Evolutionary conservation across 1,284 basidiomycete species (phyloP), one percentile per base, ranked within the genome.

Genomic region (Acaromyces ingoldii): DNA sequence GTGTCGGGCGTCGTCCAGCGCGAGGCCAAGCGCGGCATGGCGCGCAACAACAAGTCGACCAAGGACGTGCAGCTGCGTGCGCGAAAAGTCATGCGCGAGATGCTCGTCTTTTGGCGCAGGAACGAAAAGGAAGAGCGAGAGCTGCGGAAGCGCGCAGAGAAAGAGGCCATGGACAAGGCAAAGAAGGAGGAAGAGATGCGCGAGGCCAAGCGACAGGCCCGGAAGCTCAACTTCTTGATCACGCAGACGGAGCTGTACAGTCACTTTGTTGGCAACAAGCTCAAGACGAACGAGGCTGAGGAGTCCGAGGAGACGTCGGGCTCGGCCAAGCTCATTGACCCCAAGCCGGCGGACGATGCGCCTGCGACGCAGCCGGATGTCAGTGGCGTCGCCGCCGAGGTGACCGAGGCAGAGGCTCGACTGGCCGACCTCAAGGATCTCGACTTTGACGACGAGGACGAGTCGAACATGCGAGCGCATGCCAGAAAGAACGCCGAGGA

Each of bases 181-280:
- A 91, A 88, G 77, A 80, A 91, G 37, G 95, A 98, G 76, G 95
- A 98, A 77, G 95, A 98, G 79, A 89, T 87, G 75, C 84, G 95
- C 45, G 95, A 99, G 78, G 87, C 89, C 25, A 89, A 93, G 55
- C 82, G 95, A 46, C 91, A 96, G 78, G 89, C 92, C 3, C 84
- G 95, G 64, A 98, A 98, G 78, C 84, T 99, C 53, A 96, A 98
- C 79, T 99, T 98, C 80, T 81, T 99, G 76, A 93, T 99, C 77
- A 97, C 91, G 57, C 95, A 98, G 78, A 98, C 95, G 10, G 95
- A 99, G 77, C 83, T 98, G 10, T 99, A 98, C 79, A 95, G 90
- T 65, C 95, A 99, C 80, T 98, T 98, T 81, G 91, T 99, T 55
- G 93, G 95, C 34, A 96, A 86, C 78, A 98, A 98, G 79, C 83